phyloP scores from a whole-genome alignment of 192 early-diverging fungal genomes.

The Helicostylum pulchrum region DNA sequence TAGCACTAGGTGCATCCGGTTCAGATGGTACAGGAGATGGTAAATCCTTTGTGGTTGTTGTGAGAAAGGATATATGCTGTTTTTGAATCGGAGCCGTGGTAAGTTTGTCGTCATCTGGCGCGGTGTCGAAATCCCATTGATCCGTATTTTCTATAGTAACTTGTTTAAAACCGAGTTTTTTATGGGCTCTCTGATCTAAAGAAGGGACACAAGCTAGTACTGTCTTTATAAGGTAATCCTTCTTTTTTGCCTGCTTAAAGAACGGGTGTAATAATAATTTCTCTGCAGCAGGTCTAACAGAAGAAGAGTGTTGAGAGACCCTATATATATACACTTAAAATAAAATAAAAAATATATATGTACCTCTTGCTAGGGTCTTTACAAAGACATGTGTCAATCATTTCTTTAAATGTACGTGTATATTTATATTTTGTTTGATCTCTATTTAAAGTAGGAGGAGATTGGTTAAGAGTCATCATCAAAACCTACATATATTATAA shows the following conservation, averaged over 20 bases:
- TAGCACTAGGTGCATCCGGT: conserved; percentile 12
- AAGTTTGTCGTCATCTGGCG: conserved; percentile 18
- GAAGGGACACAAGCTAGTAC: conserved; percentile 63
- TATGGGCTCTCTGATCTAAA: conserved; percentile 65
- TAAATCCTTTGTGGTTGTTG: background rate
- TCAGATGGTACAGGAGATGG: background rate
- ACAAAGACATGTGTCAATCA: conserved; percentile 81
- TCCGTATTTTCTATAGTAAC: conserved; percentile 44
- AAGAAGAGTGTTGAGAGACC: too few relatives aligned
- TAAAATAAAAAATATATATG: background rate
- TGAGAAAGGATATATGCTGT: conserved; percentile 3
- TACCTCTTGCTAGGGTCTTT: conserved; percentile 74
- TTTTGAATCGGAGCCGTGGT: background rate
- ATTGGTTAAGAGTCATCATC: conserved; percentile 82
- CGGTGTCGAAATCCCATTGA: conserved; percentile 66
- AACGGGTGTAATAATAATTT: conserved; percentile 74
- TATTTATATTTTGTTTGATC: conserved; percentile 73
- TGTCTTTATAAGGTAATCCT: conserved; percentile 57
- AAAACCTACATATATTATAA: conserved; percentile 53
- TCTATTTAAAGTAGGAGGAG: conserved; percentile 79
- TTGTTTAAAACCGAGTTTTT: conserved; percentile 43
- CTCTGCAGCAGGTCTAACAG: conserved; percentile 74
- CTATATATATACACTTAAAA: background rate
- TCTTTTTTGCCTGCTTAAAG: conserved; percentile 75
- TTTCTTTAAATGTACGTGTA: conserved; percentile 74